A percentile compares a stretch with the other conserved stretches of the same genome.
phyloP scores from a whole-genome alignment of 306 rosid species.

The Malus domestica region DNA sequence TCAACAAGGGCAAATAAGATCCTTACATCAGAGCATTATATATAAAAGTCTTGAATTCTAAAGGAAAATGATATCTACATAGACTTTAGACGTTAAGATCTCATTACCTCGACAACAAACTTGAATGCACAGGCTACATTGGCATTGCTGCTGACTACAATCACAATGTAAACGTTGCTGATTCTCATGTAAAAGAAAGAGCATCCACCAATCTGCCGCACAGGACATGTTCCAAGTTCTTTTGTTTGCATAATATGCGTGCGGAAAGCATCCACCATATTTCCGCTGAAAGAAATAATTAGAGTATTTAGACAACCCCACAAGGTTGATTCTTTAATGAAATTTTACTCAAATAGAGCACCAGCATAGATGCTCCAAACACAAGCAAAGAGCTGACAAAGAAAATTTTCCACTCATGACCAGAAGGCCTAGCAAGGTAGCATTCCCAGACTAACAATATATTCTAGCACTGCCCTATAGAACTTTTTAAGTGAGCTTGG shows the following conservation, averaged over 20 bases:
- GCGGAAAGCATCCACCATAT: conserved; percentile 98
- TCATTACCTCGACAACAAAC: conserved; percentile 90
- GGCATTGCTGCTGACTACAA: conserved; percentile 98
- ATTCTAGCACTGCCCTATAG: background rate
- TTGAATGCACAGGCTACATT: conserved; percentile 97
- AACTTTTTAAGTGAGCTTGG: background rate
- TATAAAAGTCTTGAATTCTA: background rate
- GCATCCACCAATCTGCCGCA: conserved; percentile 94
- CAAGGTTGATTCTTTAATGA: background rate
- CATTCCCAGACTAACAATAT: background rate
- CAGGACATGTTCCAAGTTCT: conserved; percentile 98
- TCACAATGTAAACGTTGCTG: conserved; percentile 91
- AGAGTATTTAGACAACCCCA: background rate
- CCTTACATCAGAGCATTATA: background rate
- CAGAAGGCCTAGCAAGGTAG: background rate
- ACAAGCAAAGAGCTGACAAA: background rate
- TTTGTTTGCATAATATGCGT: conserved; percentile 93
- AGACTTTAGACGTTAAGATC: background rate
- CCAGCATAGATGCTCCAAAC: background rate
- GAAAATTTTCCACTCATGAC: background rate
- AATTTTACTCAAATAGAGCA: background rate
- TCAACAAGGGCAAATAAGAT: background rate
- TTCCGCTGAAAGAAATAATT: conserved; percentile 54
- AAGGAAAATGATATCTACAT: background rate
- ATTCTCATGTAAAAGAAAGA: conserved; percentile 96